Conservation (phyloP, 148 eudicot genomes). For the Spergularia bocconei region DNA sequence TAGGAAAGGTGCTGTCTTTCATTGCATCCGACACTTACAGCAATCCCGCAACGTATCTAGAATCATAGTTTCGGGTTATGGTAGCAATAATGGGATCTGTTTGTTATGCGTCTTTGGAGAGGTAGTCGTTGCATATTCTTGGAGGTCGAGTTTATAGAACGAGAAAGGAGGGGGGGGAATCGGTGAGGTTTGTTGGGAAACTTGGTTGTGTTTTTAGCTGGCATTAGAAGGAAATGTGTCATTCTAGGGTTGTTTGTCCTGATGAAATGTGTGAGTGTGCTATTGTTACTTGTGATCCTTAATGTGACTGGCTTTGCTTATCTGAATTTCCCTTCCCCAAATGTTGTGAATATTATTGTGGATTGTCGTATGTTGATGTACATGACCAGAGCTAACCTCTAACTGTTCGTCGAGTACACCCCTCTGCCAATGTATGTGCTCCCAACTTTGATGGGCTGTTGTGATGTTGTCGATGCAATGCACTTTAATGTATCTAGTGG, state of each 20-base stretch:
- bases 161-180: not conserved
- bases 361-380: not conserved
- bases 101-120: not conserved
- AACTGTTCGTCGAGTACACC: not conserved
- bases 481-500: not conserved
- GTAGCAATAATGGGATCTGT: not conserved
- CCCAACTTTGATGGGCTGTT: not conserved
- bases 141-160: not conserved
- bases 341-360: not conserved
- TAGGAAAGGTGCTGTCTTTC: too few species aligned
- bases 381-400: not conserved
- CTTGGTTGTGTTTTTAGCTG: not conserved
- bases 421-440: not conserved
- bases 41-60: too few species aligned
- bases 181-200: not conserved
- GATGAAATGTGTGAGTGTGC: constrained; percentile 7
- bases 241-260: not conserved
- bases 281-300: constrained; percentile 3
- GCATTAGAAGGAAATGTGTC: too few species aligned
- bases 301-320: not conserved
- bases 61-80: not conserved
- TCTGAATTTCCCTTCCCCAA: not conserved
- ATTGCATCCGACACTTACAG: too few species aligned
- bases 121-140: not conserved
- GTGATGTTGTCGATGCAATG: not conserved